phyloP scores from a whole-genome alignment of 306 rosid species.

The Cicer chorassanicum region DNA sequence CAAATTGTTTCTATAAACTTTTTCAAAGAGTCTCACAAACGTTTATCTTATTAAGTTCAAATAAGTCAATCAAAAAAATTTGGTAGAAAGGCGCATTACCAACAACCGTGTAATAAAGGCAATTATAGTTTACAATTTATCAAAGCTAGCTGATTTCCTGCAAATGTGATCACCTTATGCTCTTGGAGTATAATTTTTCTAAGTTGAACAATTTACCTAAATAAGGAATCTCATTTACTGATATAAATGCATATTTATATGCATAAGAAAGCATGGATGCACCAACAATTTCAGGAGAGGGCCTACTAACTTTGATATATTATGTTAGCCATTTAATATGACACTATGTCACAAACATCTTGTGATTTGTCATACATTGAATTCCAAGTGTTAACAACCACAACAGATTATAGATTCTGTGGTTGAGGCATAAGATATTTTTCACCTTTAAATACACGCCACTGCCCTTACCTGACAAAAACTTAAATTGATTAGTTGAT shows the following conservation, averaged over 20 bases:
- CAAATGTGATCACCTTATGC: not conserved
- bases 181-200: too few relatives aligned
- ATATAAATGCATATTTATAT: too few relatives aligned
- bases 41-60: too few relatives aligned
- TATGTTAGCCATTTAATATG: not conserved
- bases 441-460: conserved; percentile 5
- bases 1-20: too few relatives aligned
- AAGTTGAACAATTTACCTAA: too few relatives aligned
- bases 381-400: not conserved
- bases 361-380: not conserved
- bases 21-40: too few relatives aligned
- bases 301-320: too few relatives aligned
- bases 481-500: conserved; percentile 23
- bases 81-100: conserved; percentile 25
- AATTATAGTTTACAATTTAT: not conserved
- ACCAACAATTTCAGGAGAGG: too few relatives aligned
- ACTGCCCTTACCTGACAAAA: conserved; percentile 3
- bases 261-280: too few relatives aligned
- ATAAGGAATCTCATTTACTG: too few relatives aligned
- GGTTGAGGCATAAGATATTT: conserved; percentile 30
- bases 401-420: not conserved
- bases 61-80: not conserved
- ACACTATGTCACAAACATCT: conserved; percentile 13
- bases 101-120: not conserved
- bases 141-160: conserved; percentile 12